A percentile compares a stretch with the other conserved stretches of the same genome.
Evolutionary conservation across 202 grass and related monocot genomes (phyloP).

Genomic region (Schoenoplectus triqueter): DNA sequence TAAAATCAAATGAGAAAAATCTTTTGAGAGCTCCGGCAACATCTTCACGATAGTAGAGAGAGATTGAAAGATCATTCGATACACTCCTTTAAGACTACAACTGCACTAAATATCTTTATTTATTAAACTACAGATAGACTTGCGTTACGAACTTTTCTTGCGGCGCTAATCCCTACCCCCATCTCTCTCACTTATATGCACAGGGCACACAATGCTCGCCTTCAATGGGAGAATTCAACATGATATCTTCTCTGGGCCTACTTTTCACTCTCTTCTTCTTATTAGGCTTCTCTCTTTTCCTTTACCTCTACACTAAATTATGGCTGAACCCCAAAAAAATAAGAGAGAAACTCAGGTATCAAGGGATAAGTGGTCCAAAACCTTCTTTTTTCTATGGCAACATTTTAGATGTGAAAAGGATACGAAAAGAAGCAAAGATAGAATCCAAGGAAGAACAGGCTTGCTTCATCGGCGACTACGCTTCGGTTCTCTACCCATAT

Average conservation of each 20-base stretch:
- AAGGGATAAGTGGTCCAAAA: conserved; percentile 64
- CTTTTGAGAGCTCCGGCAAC: too few species aligned
- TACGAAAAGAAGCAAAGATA: conserved; percentile 44
- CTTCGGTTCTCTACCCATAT: conserved; percentile 60
- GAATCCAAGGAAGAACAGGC: not conserved
- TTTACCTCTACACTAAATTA: conserved; percentile 45
- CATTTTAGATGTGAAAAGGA: conserved; percentile 59
- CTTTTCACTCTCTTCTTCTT: conserved; percentile 40
- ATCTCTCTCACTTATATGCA: not conserved
- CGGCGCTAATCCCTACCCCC: too few species aligned
- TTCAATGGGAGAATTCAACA: not conserved
- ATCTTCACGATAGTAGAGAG: too few species aligned
- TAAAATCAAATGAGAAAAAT: too few species aligned
- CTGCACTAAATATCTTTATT: too few species aligned
- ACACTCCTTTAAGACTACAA: too few species aligned
- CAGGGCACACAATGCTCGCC: not conserved
- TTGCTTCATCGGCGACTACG: conserved; percentile 42
- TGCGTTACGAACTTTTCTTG: too few species aligned
- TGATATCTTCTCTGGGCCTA: not conserved
- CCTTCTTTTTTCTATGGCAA: conserved; percentile 68
- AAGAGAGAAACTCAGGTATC: conserved; percentile 59
- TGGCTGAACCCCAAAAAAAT: conserved; percentile 49
- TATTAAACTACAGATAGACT: too few species aligned
- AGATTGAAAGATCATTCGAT: too few species aligned
- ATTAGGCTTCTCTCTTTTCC: conserved; percentile 38